Evolutionary conservation across 805 yeast species (phyloP).

Genomic region (Ogataea philodendri): DNA sequence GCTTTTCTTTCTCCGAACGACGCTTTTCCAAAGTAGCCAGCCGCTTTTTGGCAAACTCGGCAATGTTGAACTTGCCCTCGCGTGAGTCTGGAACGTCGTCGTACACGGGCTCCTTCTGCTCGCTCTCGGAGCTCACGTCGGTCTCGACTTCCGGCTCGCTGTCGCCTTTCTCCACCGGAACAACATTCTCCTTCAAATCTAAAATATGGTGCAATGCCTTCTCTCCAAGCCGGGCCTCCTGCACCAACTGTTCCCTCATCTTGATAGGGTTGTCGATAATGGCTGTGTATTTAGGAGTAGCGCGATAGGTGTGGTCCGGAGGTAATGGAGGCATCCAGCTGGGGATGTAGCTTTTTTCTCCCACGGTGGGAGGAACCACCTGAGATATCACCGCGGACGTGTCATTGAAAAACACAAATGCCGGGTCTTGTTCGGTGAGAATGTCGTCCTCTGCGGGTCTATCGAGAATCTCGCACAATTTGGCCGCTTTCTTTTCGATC

Average conservation of each 20-base stretch:
- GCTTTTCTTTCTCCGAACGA: constrained; percentile 33
- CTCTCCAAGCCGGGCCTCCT: constrained; percentile 81
- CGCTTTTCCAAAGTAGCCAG: constrained; percentile 36
- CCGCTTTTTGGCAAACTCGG: constrained; percentile 53
- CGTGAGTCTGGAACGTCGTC: constrained; percentile 9
- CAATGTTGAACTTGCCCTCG: constrained; percentile 47
- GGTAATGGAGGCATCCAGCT: constrained; percentile 85
- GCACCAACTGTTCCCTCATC: constrained; percentile 68
- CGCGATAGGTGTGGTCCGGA: constrained; percentile 87
- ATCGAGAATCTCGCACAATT: constrained; percentile 16
- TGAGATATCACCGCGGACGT: constrained; percentile 46
- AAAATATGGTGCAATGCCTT: constrained; percentile 63
- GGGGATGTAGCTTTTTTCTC: constrained; percentile 52
- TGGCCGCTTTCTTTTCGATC: constrained; percentile 10
- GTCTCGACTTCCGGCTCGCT: constrained; percentile 20
- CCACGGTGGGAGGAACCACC: constrained; percentile 52
- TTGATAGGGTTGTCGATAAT: constrained; percentile 67
- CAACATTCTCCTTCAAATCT: constrained; percentile 20
- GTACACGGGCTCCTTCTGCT: constrained; percentile 5
- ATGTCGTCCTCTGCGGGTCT: constrained; percentile 26
- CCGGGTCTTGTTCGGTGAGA: constrained; percentile 40
- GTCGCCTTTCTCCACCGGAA: constrained; percentile 12
- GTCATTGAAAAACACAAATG: constrained; percentile 53
- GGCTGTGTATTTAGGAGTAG: constrained; percentile 66
- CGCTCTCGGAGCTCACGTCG: constrained; percentile 11